Conservation (phyloP, 306 rosid genomes). For the Myrica gale region DNA sequence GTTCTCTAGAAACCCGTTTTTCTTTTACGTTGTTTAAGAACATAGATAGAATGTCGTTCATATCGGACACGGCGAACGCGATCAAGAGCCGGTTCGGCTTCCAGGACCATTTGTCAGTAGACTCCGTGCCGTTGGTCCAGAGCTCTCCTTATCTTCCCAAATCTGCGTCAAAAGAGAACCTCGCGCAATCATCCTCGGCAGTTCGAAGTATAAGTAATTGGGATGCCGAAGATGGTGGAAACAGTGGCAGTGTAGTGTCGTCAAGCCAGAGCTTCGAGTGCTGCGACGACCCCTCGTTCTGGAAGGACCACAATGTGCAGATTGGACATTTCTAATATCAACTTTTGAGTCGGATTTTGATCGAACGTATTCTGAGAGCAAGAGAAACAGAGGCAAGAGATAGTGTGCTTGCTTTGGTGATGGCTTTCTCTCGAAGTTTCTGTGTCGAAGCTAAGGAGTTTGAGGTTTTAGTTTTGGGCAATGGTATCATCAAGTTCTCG, state of each 20-base stretch:
- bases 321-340: no score
- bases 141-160: constrained; percentile 64
- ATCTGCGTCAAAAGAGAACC: constrained; percentile 53
- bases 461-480: no score
- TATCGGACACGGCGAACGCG: constrained; percentile 82
- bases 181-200: constrained; percentile 44
- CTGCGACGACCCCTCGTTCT: constrained; percentile 80
- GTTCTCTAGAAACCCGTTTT: neutral
- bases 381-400: no score
- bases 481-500: no score
- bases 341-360: no score
- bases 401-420: no score
- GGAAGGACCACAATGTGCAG: constrained; percentile 98
- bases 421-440: no score
- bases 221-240: constrained; percentile 42
- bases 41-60: constrained; percentile 67
- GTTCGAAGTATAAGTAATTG: constrained; percentile 50
- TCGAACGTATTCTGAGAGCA: no score
- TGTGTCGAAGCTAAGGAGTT: no score
- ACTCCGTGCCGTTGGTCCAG: constrained; percentile 41
- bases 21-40: neutral
- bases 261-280: constrained; percentile 68
- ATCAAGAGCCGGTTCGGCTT: constrained; percentile 81
- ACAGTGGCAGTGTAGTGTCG: constrained; percentile 36
- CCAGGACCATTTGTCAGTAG: constrained; percentile 59